These are phyloP conservation scores for Gamarada debralockiae DNA, from an alignment of 495 filamentous ascomycete genomes.

Conservation along the genomic window DNA sequence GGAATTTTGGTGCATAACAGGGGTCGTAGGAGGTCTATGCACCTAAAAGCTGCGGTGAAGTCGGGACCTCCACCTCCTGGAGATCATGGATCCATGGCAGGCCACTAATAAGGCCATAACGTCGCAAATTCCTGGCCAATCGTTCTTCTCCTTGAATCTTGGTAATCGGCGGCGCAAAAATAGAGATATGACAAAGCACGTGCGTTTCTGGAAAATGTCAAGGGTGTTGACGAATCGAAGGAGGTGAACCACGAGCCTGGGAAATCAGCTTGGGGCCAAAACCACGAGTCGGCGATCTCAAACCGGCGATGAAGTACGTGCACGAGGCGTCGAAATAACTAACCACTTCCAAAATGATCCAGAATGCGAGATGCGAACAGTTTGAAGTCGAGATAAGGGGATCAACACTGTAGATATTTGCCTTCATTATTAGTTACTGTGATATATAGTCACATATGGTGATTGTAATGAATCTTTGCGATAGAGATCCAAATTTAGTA, in stretches of 20 bases:
- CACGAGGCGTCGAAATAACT: not conserved
- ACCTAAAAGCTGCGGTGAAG: constrained; percentile 17
- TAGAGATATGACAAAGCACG: constrained; percentile 28
- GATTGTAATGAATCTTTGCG: too few relatives aligned
- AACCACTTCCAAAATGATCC: not conserved
- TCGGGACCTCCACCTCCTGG: too few relatives aligned
- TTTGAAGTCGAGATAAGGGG: too few relatives aligned
- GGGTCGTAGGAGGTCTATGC: too few relatives aligned
- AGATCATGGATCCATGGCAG: not conserved
- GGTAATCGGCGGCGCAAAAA: constrained; percentile 22
- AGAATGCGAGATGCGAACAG: too few relatives aligned
- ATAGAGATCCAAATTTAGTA: too few relatives aligned
- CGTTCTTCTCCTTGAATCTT: constrained; percentile 6
- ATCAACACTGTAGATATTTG: too few relatives aligned
- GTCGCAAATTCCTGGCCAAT: constrained; percentile 3
- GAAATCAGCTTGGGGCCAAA: not conserved
- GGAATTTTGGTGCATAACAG: constrained; percentile 1
- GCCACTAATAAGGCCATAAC: not conserved
- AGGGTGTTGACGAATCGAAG: not conserved
- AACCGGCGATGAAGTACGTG: not conserved
- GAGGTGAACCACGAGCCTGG: not conserved
- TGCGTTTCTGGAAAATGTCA: constrained; percentile 3
- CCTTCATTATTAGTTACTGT: too few relatives aligned
- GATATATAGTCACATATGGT: too few relatives aligned
- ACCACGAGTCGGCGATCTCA: not conserved